phyloP scores from a whole-genome alignment of 129 eudicot genomes.

The Chrysanthemum makinoi region DNA sequence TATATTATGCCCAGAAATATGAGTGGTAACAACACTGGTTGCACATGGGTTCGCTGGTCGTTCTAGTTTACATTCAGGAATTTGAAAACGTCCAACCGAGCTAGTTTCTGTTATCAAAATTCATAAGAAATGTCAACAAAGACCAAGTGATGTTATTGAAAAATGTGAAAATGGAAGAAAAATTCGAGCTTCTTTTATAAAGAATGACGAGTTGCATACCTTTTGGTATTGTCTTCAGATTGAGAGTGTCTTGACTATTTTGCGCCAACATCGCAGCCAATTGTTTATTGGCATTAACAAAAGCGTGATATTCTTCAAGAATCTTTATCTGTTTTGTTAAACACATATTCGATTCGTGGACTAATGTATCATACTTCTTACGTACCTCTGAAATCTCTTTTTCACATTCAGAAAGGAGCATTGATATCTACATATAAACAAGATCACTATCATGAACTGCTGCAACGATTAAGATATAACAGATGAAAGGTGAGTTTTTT shows the following conservation, averaged over 20 bases:
- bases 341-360: constrained; percentile 34
- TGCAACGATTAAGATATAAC: neutral
- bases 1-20: neutral
- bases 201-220: constrained; percentile 26
- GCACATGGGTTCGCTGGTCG: neutral
- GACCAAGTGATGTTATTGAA: too few species aligned
- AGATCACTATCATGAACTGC: neutral
- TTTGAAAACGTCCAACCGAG: neutral
- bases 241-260: neutral
- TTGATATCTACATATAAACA: constrained; percentile 38
- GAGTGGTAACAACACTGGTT: constrained; percentile 7
- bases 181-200: too few species aligned
- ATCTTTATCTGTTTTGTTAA: constrained; percentile 28
- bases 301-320: constrained; percentile 35
- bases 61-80: constrained; percentile 16
- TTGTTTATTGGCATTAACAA: constrained; percentile 28
- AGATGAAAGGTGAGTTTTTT: neutral
- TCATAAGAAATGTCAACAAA: constrained; percentile 7
- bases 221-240: constrained; percentile 23
- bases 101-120: constrained; percentile 20
- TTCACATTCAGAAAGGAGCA: constrained; percentile 42
- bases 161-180: too few species aligned
- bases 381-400: constrained; percentile 44
- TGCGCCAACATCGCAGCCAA: constrained; percentile 46
- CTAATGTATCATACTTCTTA: constrained; percentile 48